Base-by-base conservation (phyloP, 73 alveolate species). In the Paramecium pentaurelia region DNA sequence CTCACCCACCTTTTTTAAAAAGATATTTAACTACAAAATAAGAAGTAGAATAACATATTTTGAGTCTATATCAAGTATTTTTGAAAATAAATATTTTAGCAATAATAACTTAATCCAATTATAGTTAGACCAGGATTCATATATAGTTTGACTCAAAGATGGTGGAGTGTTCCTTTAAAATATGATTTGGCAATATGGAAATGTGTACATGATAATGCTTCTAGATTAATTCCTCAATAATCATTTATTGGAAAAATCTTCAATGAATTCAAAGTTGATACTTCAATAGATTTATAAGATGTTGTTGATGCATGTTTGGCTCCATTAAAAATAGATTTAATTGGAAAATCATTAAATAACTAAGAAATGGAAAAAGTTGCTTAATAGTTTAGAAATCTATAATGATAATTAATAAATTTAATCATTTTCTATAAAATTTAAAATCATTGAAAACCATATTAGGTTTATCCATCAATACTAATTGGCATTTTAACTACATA, bases 41-140 rank as follows among this genome's bases (percentile, higher is more conserved):
- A 51, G 94, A 89, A 71, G 94, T 85, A 42, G 94, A 89, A 89
- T 45, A 89, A 36, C 91, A 89, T 73, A 40, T 89, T 42, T 14
- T 71, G 20, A 34, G 25, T 25, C 54, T 89, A 4, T 73, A 45
- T 80, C 27, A 80, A 49, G 71, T 32, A 71, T 16, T n/a, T 8
- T 28, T 32, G 11, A 64, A 64, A 5, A 14, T 64, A 0, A 4
- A 27, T 12, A 25, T 28, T 8, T 64, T 64, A 64, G 84, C 32
- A 64, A 64, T 32, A 64, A 64, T 28, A 64, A 27, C 28, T 89
- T 14, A 45, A 89, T 58, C 71, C 92, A 8, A 54, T 83, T 2
- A 71, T 89, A 4, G 51, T 89, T 22, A 40, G 91, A 45, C 92
- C 94, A 37, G 94, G 94, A 60, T 89, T 89, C 42, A 71, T 89